These are phyloP conservation scores for Pichia thaimueangensis DNA, from an alignment of 805 yeast species.

Conservation along the genomic window DNA sequence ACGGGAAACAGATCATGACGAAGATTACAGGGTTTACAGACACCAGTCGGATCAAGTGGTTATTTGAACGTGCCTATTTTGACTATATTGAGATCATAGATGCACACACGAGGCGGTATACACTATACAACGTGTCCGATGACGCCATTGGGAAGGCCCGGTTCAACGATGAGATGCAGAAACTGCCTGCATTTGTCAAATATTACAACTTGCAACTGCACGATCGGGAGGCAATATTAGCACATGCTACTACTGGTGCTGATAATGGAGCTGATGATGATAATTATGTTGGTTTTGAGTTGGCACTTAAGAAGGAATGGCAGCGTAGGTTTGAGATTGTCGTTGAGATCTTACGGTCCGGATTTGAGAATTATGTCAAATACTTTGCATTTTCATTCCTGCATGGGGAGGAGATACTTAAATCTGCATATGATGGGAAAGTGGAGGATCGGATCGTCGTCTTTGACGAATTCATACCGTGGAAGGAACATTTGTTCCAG, in stretches of 20 bases:
- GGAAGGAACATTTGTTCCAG: slow-evolving; percentile 54
- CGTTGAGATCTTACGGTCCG: slow-evolving; percentile 70
- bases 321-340: slow-evolving; percentile 62
- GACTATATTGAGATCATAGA: slow-evolving; percentile 86
- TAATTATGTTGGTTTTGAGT: too few relatives aligned
- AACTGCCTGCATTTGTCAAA: slow-evolving; percentile 69
- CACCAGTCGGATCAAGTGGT: slow-evolving; percentile 37
- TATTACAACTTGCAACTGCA: slow-evolving; percentile 80
- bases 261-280: too few relatives aligned
- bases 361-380: slow-evolving; percentile 58
- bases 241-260: too few relatives aligned
- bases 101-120: slow-evolving; percentile 57
- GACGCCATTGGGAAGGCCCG: too few relatives aligned
- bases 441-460: slow-evolving; percentile 40
- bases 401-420: slow-evolving; percentile 75
- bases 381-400: slow-evolving; percentile 80
- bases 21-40: slow-evolving; percentile 34
- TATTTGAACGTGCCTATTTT: slow-evolving; percentile 69
- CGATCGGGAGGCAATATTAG: too few relatives aligned
- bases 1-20: slow-evolving; percentile 59
- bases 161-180: slow-evolving; percentile 63
- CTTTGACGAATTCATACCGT: slow-evolving; percentile 70
- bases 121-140: too few relatives aligned
- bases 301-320: too few relatives aligned
- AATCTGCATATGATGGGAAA: slow-evolving; percentile 44